Evolutionary conservation across 2,329 filamentous ascomycete genomes (phyloP).

Genomic region (Anthostomella pinea): DNA sequence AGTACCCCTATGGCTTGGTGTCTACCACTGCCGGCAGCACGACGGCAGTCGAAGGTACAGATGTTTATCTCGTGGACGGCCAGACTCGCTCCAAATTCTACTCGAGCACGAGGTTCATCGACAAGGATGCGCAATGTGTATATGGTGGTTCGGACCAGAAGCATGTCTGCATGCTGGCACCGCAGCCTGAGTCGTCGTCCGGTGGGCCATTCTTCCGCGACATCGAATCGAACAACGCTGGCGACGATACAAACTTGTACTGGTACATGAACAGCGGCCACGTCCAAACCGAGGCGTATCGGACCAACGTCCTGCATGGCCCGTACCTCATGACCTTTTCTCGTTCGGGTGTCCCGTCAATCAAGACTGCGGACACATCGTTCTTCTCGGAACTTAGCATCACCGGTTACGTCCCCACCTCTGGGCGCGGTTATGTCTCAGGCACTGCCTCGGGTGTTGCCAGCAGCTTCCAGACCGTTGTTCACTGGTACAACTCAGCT

Average conservation of each 20-base stretch:
- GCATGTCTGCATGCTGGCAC: constrained; percentile 61
- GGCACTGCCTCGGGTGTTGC: constrained; percentile 59
- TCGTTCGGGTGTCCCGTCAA: constrained; percentile 51
- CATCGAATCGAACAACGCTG: constrained; percentile 64
- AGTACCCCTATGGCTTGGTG: constrained; percentile 51
- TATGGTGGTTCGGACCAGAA: constrained; percentile 44
- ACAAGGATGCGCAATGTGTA: constrained; percentile 63
- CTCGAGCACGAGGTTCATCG: constrained; percentile 66
- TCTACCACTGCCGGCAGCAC: constrained; percentile 53
- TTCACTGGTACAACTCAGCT: constrained; percentile 63
- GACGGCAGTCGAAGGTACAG: constrained; percentile 55
- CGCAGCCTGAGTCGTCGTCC: constrained; percentile 56
- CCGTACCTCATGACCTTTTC: constrained; percentile 63
- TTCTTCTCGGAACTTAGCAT: constrained; percentile 60
- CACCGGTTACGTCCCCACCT: constrained; percentile 54
- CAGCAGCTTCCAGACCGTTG: constrained; percentile 51
- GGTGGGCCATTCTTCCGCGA: constrained; percentile 66
- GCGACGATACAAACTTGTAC: constrained; percentile 55
- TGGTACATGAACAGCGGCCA: constrained; percentile 70
- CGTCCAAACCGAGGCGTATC: constrained; percentile 58
- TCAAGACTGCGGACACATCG: constrained; percentile 47
- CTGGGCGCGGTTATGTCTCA: constrained; percentile 55
- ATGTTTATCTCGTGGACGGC: constrained; percentile 57
- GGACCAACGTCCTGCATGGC: constrained; percentile 60
- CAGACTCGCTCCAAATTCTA: constrained; percentile 70